Percentiles rank a stretch among this genome's conserved stretches.
These are phyloP conservation scores for Chlorella sp. DNA, from an alignment of 139 green algal species.

Conservation along the genomic window DNA sequence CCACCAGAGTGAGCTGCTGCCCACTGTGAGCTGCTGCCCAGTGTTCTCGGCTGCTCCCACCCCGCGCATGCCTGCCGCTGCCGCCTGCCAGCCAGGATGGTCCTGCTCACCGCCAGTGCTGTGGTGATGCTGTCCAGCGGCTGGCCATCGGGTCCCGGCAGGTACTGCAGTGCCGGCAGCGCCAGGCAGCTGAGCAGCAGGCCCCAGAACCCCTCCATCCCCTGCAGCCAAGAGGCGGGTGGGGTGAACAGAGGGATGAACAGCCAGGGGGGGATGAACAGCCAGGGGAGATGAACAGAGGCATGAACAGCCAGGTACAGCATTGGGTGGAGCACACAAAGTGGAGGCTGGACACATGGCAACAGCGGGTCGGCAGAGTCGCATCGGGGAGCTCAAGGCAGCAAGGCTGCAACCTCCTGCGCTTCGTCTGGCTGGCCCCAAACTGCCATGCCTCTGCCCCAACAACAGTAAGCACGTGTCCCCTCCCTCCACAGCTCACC, in stretches of 20 bases:
- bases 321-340: not conserved
- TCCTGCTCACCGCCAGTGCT: constrained; percentile 21
- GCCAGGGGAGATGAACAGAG: not conserved
- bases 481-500: not conserved
- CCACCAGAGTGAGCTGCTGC: no score
- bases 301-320: not conserved
- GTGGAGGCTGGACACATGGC: not conserved
- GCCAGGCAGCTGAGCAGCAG: constrained; percentile 63
- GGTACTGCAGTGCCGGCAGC: constrained; percentile 65
- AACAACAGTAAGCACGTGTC: no score
- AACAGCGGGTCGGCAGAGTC: not conserved
- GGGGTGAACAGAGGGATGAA: not conserved
- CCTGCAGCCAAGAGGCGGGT: constrained; percentile 1
- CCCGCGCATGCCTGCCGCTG: not conserved
- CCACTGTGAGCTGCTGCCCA: no score
- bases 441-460: not conserved
- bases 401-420: not conserved
- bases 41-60: not conserved
- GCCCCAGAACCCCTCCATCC: constrained; percentile 81
- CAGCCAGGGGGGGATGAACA: not conserved
- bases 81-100: not conserved
- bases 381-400: not conserved
- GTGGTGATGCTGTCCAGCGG: constrained; percentile 66
- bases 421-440: not conserved
- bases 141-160: constrained; percentile 57